Base-by-base conservation (phyloP, 1,139 yeast genomes). In the Pichia sp. region DNA sequence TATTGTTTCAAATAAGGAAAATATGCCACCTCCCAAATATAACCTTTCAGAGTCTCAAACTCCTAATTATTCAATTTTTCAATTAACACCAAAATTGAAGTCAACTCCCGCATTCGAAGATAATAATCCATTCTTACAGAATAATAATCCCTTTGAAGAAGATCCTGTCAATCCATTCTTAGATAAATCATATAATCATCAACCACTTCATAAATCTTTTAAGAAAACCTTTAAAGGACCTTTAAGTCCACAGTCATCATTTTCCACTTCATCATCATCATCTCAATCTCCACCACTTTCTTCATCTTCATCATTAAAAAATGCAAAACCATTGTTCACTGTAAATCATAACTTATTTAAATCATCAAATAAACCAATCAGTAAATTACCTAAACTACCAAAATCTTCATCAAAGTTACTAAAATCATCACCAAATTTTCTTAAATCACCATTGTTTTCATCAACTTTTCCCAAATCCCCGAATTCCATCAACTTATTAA, bases 1-100 rank as follows among this genome's bases (percentile, higher is more conserved):
- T 36, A 18, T 18, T 18, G 30, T 47, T 5, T 51, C 49, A 31
- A 36, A 46, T 16, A 53, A 51, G 13, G 48, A 51, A 30, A 47
- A 48, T 29, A 31, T 44, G 6, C 38, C 44, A 25, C 47, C 47
- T 3, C 9, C 29, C n/a, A 25, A 39, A 29, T 48, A 50, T 39
- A 34, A 27, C 2, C 38, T 53, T 19, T 45, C 48, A n/a, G 28
- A 43, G 22, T 53, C 56, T 3, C 22, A 39, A 29, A 48, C 47
- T 28, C 53, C 56, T 31, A 53, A 50, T 18, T 53, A 22, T 28
- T 27, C 46, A 7, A 42, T 53, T 1, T n/a, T 31, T 4, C 38
- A 44, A 33, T 1, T 1, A 16, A 44, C 46, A 11, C 48, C 45
- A 39, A 31, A 41, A 30, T 16, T 44, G 3, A 44, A 42, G 31